phyloP scores from a whole-genome alignment of 1,284 basidiomycete genomes.

The Ceratobasidium sp. region DNA sequence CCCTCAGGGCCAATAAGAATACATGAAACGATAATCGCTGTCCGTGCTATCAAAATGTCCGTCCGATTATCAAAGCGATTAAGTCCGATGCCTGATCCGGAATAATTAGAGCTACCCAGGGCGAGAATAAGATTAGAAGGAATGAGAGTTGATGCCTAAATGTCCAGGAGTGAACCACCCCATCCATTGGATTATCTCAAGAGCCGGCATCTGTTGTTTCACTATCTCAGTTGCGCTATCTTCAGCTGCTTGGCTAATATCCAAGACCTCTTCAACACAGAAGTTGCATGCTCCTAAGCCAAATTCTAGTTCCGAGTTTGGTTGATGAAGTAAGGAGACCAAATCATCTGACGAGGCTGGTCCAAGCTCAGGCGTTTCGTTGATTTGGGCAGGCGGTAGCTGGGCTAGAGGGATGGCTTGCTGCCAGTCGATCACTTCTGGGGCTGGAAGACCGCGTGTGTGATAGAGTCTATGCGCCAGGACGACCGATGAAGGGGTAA shows the following conservation, averaged over 20 bases:
- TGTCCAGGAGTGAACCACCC: constrained; percentile 24
- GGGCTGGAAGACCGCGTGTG: constrained; percentile 3
- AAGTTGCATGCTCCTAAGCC: neutral
- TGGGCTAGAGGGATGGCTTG: constrained; percentile 26
- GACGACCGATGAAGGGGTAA: constrained; percentile 28
- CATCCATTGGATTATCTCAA: constrained; percentile 7
- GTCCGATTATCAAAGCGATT: too few relatives aligned
- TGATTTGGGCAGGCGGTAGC: neutral
- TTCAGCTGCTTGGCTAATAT: constrained; percentile 9
- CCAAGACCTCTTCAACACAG: neutral
- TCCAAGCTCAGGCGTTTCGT: constrained; percentile 14
- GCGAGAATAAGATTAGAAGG: constrained; percentile 6
- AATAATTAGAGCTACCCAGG: too few relatives aligned
- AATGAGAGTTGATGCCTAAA: neutral
- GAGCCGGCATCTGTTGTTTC: constrained; percentile 12
- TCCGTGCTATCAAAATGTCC: too few relatives aligned
- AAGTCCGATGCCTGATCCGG: too few relatives aligned
- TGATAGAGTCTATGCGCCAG: constrained; percentile 38
- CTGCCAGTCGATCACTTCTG: constrained; percentile 28
- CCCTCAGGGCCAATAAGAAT: too few relatives aligned
- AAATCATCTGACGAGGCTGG: constrained; percentile 13
- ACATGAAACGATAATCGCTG: too few relatives aligned
- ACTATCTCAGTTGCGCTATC: neutral
- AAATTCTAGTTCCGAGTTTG: constrained; percentile 1
- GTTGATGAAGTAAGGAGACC: constrained; percentile 18